Evolutionary conservation across 441 rosid species (phyloP), one percentile per base, ranked within the genome.

Genomic region (Gossypium aridum): DNA sequence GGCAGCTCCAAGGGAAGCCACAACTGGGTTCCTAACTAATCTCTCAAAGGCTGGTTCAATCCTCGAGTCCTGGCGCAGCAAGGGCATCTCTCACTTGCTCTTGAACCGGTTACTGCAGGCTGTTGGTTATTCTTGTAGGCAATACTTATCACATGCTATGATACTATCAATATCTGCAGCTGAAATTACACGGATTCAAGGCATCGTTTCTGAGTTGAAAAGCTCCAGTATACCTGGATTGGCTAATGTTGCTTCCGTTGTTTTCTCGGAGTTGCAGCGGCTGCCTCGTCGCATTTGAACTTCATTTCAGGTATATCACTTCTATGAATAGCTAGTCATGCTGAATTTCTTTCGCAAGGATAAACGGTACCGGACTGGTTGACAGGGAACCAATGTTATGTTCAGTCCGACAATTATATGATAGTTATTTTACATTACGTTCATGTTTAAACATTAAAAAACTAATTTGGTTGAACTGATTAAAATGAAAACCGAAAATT

Each of bases 1-100:
- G 90, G 97, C 88, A 19, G 94, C 97, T 82, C 95, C 97, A 7
- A 89, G 99, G 79, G 99, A 95, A 86, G 98, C 95, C 75, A 89
- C 97, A 34, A 88, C 91, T 3, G 89, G 95, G 17, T 87, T 95
- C 74, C 82, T 93, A 31, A 89, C 98, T 74, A 91, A 90, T 83
- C 97, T 95, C 77, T 77, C 89, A 6, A 95, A 87, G 84, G 89
- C 92, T 56, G 84, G 82, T 20, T 80, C 77, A 1, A 84, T 95
- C 74, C 95, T 93, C 0, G 97, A 90, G 76, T 80, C 87, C 12
- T 85, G 96, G 91, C 81, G 64, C 22, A 16, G 70, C 34, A 87
- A 71, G 81, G 82, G 81, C 51, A 64, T 28, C 16, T 80, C 89
- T 10, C 71, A 76, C 55, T 80, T 88, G 65, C 75, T 88, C 77